phyloP scores from a whole-genome alignment of 495 filamentous ascomycete species.

The Aspergillus ellipticus region DNA sequence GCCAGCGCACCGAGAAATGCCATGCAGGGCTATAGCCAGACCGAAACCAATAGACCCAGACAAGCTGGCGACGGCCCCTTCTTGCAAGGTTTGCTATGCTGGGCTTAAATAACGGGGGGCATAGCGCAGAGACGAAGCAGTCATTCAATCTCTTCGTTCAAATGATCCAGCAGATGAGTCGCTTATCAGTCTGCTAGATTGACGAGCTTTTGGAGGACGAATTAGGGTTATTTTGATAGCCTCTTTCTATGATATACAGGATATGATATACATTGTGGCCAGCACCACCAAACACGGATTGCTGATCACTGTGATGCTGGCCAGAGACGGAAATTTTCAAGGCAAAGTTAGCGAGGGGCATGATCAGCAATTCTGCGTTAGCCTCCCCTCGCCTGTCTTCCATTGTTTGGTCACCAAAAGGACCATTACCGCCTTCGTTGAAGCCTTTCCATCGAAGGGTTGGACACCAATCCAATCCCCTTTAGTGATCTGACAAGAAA shows the following conservation, averaged over 20 bases:
- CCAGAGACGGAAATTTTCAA: background rate
- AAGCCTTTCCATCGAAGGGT: background rate
- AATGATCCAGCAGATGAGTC: background rate
- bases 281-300: background rate
- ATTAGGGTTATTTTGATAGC: background rate
- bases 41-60: background rate
- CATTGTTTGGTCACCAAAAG: background rate
- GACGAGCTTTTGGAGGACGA: background rate
- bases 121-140: background rate
- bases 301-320: background rate
- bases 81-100: background rate
- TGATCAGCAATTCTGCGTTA: background rate
- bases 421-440: background rate
- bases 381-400: background rate
- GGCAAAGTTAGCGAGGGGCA: background rate
- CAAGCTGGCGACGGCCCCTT: background rate
- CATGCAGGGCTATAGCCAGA: background rate
- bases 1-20: background rate
- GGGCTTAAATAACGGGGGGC: no score
- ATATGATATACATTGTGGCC: background rate
- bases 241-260: background rate
- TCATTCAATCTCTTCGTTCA: background rate
- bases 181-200: background rate
- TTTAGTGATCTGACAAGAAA: background rate
- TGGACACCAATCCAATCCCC: no score